Conservation (phyloP, 1,284 basidiomycete genomes). For the Leccinum variabile region DNA sequence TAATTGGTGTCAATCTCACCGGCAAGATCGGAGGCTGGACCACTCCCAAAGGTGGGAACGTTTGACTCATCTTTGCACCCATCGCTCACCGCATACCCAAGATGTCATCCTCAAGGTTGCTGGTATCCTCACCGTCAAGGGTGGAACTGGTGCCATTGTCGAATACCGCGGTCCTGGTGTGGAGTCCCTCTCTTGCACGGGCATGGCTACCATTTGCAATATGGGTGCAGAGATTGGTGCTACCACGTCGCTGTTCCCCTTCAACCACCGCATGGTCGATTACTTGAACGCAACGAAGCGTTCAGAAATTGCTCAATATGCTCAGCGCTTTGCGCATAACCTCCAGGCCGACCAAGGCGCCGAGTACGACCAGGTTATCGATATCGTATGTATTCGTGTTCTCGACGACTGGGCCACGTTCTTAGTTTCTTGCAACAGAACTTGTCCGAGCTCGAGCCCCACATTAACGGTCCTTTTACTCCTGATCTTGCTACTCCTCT, state of each 20-base stretch:
- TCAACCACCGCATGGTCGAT: constrained; percentile 91
- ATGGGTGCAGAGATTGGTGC: constrained; percentile 99
- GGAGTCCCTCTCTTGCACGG: constrained; percentile 94
- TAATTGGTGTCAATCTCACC: constrained; percentile 96
- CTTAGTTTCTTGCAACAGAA: constrained; percentile 50
- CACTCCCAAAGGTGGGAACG: constrained; percentile 80
- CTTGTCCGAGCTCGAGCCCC: constrained; percentile 95
- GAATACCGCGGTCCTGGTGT: constrained; percentile 95
- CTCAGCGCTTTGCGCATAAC: constrained; percentile 89
- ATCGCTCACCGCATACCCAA: constrained; percentile 31
- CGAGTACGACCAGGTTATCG: constrained; percentile 94
- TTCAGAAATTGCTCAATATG: constrained; percentile 85
- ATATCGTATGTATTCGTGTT: constrained; percentile 65
- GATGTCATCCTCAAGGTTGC: constrained; percentile 98
- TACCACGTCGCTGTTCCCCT: constrained; percentile 98
- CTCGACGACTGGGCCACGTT: background rate
- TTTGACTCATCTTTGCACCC: background rate
- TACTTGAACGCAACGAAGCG: constrained; percentile 96
- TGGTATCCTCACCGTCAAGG: constrained; percentile 96
- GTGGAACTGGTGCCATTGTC: constrained; percentile 95
- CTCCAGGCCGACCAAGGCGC: constrained; percentile 86
- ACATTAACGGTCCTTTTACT: constrained; percentile 99
- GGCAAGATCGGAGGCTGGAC: constrained; percentile 98
- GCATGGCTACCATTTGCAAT: constrained; percentile 99
- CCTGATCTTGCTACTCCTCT: constrained; percentile 95